Conservation (phyloP, 345 rosid genomes). For the Luvunga scandens region DNA sequence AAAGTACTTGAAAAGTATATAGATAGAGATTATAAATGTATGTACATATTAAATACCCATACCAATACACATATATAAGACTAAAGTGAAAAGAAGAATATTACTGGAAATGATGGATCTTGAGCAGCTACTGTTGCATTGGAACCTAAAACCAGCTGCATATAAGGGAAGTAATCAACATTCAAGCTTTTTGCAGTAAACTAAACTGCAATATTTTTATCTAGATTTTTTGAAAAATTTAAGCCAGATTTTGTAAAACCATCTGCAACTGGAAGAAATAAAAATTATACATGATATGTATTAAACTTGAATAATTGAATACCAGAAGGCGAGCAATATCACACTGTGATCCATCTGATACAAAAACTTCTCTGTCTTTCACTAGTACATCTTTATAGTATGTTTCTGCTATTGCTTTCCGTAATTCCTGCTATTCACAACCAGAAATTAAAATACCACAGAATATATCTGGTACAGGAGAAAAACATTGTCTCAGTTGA, state of each 20-base stretch:
- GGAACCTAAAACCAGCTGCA: constrained; percentile 48
- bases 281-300: not conserved
- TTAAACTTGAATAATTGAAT: not conserved
- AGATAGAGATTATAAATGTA: not conserved
- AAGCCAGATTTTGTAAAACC: not conserved
- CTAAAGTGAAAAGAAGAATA: constrained; percentile 5
- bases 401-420: constrained; percentile 35
- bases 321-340: constrained; percentile 55
- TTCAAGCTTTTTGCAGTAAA: constrained; percentile 1
- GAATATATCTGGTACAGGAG: not conserved
- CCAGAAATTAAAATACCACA: not conserved
- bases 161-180: constrained; percentile 13
- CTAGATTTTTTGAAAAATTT: not conserved
- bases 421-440: constrained; percentile 29
- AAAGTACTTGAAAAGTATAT: not conserved
- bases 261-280: not conserved
- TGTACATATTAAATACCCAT: not conserved
- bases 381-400: constrained; percentile 29
- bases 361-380: constrained; percentile 35
- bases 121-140: constrained; percentile 39
- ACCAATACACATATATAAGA: not conserved
- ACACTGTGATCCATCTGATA: constrained; percentile 54
- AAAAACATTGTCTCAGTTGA: not conserved
- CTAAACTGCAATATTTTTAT: not conserved
- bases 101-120: constrained; percentile 56